Base-by-base conservation (phyloP, 192 early-diverging fungal species). In the Podila clonocystis region DNA sequence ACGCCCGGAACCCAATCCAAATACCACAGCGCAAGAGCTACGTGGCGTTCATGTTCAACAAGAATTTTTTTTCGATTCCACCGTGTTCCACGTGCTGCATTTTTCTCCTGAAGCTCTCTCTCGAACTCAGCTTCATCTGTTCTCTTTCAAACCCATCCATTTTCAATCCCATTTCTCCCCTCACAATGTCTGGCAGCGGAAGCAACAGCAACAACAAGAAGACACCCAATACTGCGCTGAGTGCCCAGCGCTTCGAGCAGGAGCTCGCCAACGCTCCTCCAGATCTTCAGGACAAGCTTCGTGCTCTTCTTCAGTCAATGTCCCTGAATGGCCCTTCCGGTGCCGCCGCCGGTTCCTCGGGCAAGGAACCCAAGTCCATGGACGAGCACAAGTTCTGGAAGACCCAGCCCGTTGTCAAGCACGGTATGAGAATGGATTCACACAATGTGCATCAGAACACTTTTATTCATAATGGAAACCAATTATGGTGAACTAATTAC, bases 391-490 rank as follows among this genome's bases (percentile, higher is more conserved):
- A 96, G 87, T 99, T 99, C 72, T 99, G 98, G 98, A 91, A 85
- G 74, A 99, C 98, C 15, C 98, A 99, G 82, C 98, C 98, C 12
- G 98, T 99, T 19, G 93, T 93, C 19, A 85, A 90, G 63, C 87
- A 91, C 70, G 91, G 94, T 86, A 86, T 70, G 26, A 17, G 26
- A 15, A 31, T 33, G 7, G 19, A 13, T 1, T 34, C 17, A 8
- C 31, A 24, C 11, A 33, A 33, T 33, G 36, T 69, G 3, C 15
- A 45, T 45, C 15, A 15, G 2, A 13, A 45, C 41, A 17, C 7
- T 15, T 45, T 45, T 12, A 41, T 41, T 41, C 41, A 45, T 45
- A 45, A 17, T 45, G 41, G 41, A 45, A 45, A 8, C 41, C 13
- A 45, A 45, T 45, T 1, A 45, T 45, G 41, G 41, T 12, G 11